Evolutionary conservation across 73 alveolate genomes (phyloP).

Genomic region (Paramecium primaurelia): DNA sequence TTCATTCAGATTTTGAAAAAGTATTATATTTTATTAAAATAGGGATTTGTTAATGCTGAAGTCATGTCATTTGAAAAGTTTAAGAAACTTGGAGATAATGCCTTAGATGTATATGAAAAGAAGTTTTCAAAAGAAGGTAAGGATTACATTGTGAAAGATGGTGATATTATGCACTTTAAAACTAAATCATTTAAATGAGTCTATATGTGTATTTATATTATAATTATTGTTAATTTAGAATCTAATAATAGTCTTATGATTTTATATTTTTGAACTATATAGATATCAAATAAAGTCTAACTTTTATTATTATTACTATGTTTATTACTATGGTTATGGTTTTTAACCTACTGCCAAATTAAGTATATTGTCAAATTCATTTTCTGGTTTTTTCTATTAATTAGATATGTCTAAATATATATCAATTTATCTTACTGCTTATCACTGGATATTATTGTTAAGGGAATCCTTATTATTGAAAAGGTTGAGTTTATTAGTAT

Average conservation of each 20-base stretch:
- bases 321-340: not conserved
- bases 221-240: not conserved
- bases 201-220: not conserved
- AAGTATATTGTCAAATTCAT: conserved; percentile 2
- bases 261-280: not conserved
- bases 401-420: not conserved
- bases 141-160: conserved; percentile 71
- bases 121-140: conserved; percentile 69
- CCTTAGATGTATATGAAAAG: conserved; percentile 58
- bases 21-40: not conserved
- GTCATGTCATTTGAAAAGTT: conserved; percentile 69
- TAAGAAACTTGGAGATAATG: conserved; percentile 57
- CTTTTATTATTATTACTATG: not conserved
- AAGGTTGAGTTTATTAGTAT: not conserved
- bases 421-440: not conserved
- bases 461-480: not conserved
- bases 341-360: not conserved
- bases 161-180: conserved; percentile 71
- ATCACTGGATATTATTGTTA: not conserved
- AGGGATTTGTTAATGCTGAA: conserved; percentile 73
- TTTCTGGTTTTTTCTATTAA: not conserved
- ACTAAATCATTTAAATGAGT: conserved; percentile 46
- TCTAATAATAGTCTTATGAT: not conserved
- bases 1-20: not conserved
- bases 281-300: not conserved